Percentiles rank a stretch among this genome's conserved stretches.
These are phyloP conservation scores for Vitis riparia DNA, from an alignment of 164 flowering plant genomes.

Conservation along the genomic window DNA sequence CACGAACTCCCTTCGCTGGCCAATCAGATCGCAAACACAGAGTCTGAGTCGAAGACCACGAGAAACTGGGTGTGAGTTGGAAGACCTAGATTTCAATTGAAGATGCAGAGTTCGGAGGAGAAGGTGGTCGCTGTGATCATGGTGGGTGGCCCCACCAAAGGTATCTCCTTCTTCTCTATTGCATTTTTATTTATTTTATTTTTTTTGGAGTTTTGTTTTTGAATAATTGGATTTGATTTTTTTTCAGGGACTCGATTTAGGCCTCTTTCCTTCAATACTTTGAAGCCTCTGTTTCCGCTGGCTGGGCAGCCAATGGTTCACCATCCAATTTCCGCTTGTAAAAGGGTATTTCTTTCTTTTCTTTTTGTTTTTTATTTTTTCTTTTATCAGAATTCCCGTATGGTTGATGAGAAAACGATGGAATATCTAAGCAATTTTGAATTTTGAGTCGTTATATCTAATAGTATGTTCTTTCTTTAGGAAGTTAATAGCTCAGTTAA, in stretches of 20 bases:
- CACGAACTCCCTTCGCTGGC: too few species aligned
- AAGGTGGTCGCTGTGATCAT: constrained; percentile 94
- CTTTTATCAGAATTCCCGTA: not conserved
- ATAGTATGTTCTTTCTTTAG: too few species aligned
- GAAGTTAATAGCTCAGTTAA: too few species aligned
- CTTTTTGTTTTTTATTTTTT: not conserved
- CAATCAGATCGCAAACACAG: too few species aligned
- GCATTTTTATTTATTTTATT: not conserved
- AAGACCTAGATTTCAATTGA: not conserved
- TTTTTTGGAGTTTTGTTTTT: not conserved
- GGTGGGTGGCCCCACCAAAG: constrained; percentile 99
- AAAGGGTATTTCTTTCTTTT: constrained; percentile 51
- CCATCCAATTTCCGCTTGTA: constrained; percentile 95
- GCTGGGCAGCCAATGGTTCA: constrained; percentile 97
- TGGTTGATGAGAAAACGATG: not conserved
- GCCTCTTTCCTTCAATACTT: constrained; percentile 80
- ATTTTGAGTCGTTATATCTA: not conserved
- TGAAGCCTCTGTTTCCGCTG: constrained; percentile 90
- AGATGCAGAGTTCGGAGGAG: constrained; percentile 76
- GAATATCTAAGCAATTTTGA: too few species aligned
- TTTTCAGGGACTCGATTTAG: constrained; percentile 80
- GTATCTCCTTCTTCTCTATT: constrained; percentile 24
- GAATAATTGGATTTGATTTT: not conserved
- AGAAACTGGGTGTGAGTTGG: too few species aligned
- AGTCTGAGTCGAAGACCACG: too few species aligned